Evolutionary conservation across 2,329 filamentous ascomycete species (phyloP).

Genomic region (Cercospora sp.): DNA sequence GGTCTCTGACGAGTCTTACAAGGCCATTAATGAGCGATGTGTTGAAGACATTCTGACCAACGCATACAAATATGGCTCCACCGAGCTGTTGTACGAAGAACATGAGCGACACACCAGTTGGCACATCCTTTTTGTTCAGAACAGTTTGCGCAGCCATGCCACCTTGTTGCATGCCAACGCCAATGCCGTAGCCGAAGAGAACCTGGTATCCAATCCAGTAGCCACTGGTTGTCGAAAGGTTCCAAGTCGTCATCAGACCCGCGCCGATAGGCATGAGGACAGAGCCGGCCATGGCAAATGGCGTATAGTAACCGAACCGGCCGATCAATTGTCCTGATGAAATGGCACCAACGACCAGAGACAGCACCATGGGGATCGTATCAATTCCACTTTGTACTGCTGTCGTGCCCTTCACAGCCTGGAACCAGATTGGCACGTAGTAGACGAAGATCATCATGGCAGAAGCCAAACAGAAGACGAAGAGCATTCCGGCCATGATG

Average conservation of each 20-base stretch:
- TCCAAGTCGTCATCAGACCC: slow-evolving; percentile 48
- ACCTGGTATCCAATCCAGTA: slow-evolving; percentile 54
- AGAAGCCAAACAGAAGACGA: slow-evolving; percentile 44
- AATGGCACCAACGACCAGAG: slow-evolving; percentile 43
- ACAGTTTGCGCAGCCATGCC: slow-evolving; percentile 45
- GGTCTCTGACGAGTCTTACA: slow-evolving; percentile 15
- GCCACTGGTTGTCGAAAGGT: slow-evolving; percentile 39
- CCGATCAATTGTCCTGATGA: slow-evolving; percentile 41
- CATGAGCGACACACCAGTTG: slow-evolving; percentile 42
- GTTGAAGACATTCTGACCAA: slow-evolving; percentile 40
- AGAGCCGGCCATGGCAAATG: slow-evolving; percentile 43
- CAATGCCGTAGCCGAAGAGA: slow-evolving; percentile 47
- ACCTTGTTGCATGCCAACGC: slow-evolving; percentile 45
- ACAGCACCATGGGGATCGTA: slow-evolving; percentile 48
- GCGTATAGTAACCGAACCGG: slow-evolving; percentile 49
- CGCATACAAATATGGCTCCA: slow-evolving; percentile 46
- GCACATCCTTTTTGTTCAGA: slow-evolving; percentile 41
- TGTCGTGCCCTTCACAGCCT: slow-evolving; percentile 48
- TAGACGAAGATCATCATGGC: slow-evolving; percentile 48
- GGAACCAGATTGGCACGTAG: slow-evolving; percentile 50
- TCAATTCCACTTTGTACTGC: slow-evolving; percentile 51
- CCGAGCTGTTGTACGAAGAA: slow-evolving; percentile 48
- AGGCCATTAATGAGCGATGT: slow-evolving; percentile 22
- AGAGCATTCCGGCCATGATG: slow-evolving; percentile 42
- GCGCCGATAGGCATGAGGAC: slow-evolving; percentile 47